Base-by-base conservation (phyloP, 495 filamentous ascomycete genomes). In the Glutinoglossum americanum region DNA sequence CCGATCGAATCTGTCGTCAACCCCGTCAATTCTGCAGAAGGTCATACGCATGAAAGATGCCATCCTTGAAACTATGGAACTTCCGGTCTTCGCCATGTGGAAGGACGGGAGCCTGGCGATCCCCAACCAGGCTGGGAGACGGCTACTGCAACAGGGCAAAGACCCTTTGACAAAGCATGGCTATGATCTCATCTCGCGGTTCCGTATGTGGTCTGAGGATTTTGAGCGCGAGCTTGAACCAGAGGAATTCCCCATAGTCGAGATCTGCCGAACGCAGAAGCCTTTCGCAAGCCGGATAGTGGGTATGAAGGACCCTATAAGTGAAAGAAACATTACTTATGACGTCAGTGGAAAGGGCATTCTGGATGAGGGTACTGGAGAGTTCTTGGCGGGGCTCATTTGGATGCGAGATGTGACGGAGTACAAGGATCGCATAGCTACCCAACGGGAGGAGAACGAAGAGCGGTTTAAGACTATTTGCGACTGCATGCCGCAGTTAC, bases 31-130 rank as follows among this genome's bases (percentile, higher is more conserved):
- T 0, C 67, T 83, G 17, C 76, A 83, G 61, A 87, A 84, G 64
- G 70, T 82, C 44, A 76, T 71, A 30, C 68, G 77, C 53, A 75
- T 87, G 72, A 85, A 85, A 62, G 83, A 85, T 69, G 80, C 80
- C 11, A 73, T 86, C 28, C 67, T 86, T 6, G 80, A 86, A 61
- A 76, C 75, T 39, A 81, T 81, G 51, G 74, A 79, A 55, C 76
- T 81, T 48, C 81, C 83, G 9, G 77, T 84, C 19, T 71, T 85
- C 26, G 78, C 80, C 15, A 78, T 85, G 77, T 86, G 81, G 83
- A 76, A 79, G 60, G 83, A 87, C 61, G 76, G 76, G 39, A 80
- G 76, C 51, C 72, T 85, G 27, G 77, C 74, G 2, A 72, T 84
- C 51, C 74, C 79, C 15, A 87, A 87, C 60, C 73, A 70, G 62